These are phyloP conservation scores for Verticillium longisporum DNA, from an alignment of 2,329 filamentous ascomycete species.

Conservation along the genomic window DNA sequence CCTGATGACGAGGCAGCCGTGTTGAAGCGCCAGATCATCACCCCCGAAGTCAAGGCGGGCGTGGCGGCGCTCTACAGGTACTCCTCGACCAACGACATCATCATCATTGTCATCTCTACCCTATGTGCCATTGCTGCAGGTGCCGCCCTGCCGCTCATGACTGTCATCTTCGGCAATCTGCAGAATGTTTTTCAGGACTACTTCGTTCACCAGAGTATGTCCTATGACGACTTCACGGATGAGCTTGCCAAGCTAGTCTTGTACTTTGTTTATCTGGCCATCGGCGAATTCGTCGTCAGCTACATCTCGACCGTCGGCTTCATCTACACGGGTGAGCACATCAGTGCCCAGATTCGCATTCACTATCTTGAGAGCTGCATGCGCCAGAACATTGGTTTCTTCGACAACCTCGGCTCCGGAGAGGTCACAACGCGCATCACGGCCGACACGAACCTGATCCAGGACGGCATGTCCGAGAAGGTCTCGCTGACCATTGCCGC, in stretches of 20 bases:
- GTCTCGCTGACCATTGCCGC: constrained; percentile 71
- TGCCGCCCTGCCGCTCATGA: constrained; percentile 73
- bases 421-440: constrained; percentile 95
- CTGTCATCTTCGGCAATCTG: constrained; percentile 71
- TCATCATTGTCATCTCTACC: constrained; percentile 54
- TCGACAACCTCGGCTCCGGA: constrained; percentile 86
- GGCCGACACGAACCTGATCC: constrained; percentile 85
- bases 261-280: constrained; percentile 80
- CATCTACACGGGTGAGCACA: constrained; percentile 79
- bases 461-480: constrained; percentile 91
- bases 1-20: constrained; percentile 59
- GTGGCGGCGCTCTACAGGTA: constrained; percentile 63
- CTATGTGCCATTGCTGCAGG: constrained; percentile 65
- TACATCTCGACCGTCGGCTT: constrained; percentile 83
- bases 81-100: constrained; percentile 55
- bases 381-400: constrained; percentile 85
- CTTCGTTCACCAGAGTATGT: constrained; percentile 38
- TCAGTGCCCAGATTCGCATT: constrained; percentile 71
- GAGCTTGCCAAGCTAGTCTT: constrained; percentile 60
- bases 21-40: constrained; percentile 61
- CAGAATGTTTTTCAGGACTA: constrained; percentile 65
- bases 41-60: constrained; percentile 57
- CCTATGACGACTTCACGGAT: constrained; percentile 48
- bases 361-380: constrained; percentile 80
- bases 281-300: constrained; percentile 70